Evolutionary conservation across 176 grass and related monocot species (phyloP), one percentile per base, ranked within the genome.

Genomic region (Oryza meyeriana): DNA sequence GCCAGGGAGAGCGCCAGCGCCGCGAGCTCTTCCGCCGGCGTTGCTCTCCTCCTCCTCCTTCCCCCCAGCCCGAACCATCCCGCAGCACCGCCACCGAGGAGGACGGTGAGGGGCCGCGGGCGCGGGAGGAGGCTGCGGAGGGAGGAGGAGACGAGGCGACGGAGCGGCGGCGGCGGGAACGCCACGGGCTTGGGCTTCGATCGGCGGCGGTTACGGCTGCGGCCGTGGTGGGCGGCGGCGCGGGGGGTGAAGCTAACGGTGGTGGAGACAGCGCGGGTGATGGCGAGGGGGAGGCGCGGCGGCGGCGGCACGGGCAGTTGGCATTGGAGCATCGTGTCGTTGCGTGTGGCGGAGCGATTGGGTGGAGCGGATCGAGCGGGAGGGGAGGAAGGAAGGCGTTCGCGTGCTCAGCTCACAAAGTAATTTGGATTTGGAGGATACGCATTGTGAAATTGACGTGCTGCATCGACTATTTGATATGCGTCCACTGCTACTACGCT

Each of bases 1-100:
- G 76, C 85, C 48, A 91, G 79, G 2, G 41, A 66, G 8, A 91
- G 80, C 5, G 66, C 64, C 14, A 91, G 64, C 89, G 11, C 61
- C 16, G 61, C 24, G 1, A 36, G 8, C 12, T 78, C 79, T 36
- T 82, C 79, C 28, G 67, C 59, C 8, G 42, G 17, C 13, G 66
- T 41, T 25, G 58, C 22, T 35, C 72, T 90, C 17, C 79, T 65
- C 66, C 73, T 42, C 30, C 47, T 52, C 20, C 73, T 41, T 16
- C 38, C 36, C 27, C 74, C 44, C 41, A 36, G 31, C 25, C 66
- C 32, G 41, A 71, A 70, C 88, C 52, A 89, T 69, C 81, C n/a
- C n/a, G n/a, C n/a, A n/a, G n/a, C 40, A 25, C 71, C 75, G 61
- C 66, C 66, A 34, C 33, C 62, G 44, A 31, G n/a, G 11, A 77